These are phyloP conservation scores for Phytophthora crassamura DNA, from an alignment of 352 stramenopile species.

Conservation along the genomic window DNA sequence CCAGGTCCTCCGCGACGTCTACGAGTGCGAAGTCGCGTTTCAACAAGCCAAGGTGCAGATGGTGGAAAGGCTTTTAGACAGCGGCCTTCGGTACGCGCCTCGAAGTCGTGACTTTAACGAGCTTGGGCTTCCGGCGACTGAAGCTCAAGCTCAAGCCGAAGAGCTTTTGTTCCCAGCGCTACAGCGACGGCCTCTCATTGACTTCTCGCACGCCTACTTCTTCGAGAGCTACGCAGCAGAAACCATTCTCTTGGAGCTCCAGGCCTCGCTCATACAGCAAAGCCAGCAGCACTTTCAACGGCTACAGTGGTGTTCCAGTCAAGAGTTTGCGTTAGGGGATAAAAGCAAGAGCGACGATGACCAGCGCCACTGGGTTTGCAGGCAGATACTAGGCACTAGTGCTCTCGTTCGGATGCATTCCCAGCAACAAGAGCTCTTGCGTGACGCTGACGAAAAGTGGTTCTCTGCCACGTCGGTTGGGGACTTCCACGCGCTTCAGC, in stretches of 20 bases:
- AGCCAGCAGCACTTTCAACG: constrained; percentile 40
- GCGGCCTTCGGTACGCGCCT: constrained; percentile 27
- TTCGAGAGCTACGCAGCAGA: constrained; percentile 63
- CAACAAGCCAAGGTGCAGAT: constrained; percentile 52
- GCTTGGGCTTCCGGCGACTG: constrained; percentile 1
- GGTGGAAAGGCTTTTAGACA: constrained; percentile 36
- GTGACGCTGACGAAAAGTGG: constrained; percentile 47
- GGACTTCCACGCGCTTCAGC: constrained; percentile 45
- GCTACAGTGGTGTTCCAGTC: constrained; percentile 15
- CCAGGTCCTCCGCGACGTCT: constrained; percentile 63
- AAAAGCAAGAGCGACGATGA: constrained; percentile 1
- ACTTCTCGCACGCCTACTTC: constrained; percentile 65
- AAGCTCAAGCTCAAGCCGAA: constrained; percentile 2
- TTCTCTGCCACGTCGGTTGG: constrained; percentile 35
- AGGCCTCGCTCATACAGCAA: constrained; percentile 41
- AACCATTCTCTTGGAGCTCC: constrained; percentile 56
- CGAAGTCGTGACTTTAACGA: constrained; percentile 14
- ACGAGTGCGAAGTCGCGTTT: constrained; percentile 56
- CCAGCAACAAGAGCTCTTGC: constrained; percentile 25
- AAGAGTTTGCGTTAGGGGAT: constrained; percentile 15
- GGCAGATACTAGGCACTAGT: constrained; percentile 27
- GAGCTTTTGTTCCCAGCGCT: constrained; percentile 32
- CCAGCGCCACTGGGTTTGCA: constrained; percentile 27
- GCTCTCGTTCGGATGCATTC: constrained; percentile 23
- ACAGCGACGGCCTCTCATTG: constrained; percentile 44